These are phyloP conservation scores for Hypsizygus marmoreus DNA, from an alignment of 768 basidiomycete genomes.

Conservation along the genomic window DNA sequence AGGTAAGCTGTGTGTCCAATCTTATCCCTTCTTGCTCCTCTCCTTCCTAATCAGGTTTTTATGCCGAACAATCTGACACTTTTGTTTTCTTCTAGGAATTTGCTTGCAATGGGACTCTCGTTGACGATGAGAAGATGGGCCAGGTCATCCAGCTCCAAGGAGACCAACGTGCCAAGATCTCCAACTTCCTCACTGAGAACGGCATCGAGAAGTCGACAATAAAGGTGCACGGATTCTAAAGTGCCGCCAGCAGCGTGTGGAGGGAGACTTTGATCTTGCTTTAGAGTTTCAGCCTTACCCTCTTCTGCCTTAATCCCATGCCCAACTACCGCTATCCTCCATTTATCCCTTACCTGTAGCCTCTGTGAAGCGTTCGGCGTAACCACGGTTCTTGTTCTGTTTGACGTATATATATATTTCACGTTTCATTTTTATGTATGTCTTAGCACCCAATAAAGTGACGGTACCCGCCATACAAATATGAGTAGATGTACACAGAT, in stretches of 20 bases:
- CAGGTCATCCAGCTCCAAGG: constrained; percentile 98
- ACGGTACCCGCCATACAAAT: constrained; percentile 10
- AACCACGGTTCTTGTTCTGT: constrained; percentile 3
- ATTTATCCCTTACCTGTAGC: not conserved
- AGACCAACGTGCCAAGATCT: constrained; percentile 93
- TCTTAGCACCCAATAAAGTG: constrained; percentile 23
- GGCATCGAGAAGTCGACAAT: constrained; percentile 77
- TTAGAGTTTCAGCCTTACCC: constrained; percentile 9
- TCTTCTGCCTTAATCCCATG: constrained; percentile 5
- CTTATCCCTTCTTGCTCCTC: constrained; percentile 7
- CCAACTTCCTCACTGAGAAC: constrained; percentile 81
- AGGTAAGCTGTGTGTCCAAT: constrained; percentile 49
- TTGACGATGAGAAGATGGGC: constrained; percentile 94
- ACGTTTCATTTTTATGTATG: constrained; percentile 26
- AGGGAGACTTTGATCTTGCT: no score
- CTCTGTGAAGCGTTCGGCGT: not conserved
- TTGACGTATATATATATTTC: constrained; percentile 21
- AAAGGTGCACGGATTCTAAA: constrained; percentile 88
- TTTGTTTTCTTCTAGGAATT: constrained; percentile 87
- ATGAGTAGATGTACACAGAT: constrained; percentile 3
- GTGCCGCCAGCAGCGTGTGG: no score
- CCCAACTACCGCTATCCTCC: not conserved
- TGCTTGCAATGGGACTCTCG: constrained; percentile 96
- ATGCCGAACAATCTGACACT: constrained; percentile 6
- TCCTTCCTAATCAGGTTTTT: not conserved